These are phyloP conservation scores for Aureobasidium leucospermi DNA, from an alignment of 2,329 filamentous ascomycete species.

Conservation along the genomic window DNA sequence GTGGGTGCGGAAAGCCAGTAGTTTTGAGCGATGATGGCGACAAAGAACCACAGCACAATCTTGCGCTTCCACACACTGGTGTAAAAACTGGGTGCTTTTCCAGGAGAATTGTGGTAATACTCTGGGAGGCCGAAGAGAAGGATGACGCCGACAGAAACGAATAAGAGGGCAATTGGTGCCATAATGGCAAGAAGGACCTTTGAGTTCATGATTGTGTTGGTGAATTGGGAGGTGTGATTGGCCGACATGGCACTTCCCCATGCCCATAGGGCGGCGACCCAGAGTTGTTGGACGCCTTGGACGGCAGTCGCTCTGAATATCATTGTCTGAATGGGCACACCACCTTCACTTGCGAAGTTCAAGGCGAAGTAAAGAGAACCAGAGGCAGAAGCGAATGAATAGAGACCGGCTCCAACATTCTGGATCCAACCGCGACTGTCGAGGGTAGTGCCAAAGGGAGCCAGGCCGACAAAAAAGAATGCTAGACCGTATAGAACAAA, in stretches of 20 bases:
- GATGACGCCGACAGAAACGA: conserved; percentile 49
- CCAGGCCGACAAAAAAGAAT: conserved; percentile 55
- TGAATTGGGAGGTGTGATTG: conserved; percentile 30
- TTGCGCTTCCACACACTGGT: conserved; percentile 53
- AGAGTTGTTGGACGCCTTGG: conserved; percentile 60
- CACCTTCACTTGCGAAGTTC: conserved; percentile 51
- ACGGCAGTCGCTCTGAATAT: conserved; percentile 59
- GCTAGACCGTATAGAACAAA: conserved; percentile 57
- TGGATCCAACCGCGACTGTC: conserved; percentile 47
- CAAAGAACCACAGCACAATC: conserved; percentile 60
- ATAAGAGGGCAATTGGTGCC: conserved; percentile 48
- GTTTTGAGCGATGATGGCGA: conserved; percentile 57
- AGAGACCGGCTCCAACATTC: conserved; percentile 54
- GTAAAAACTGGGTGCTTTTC: conserved; percentile 60
- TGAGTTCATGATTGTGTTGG: conserved; percentile 18
- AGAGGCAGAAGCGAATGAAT: conserved; percentile 55
- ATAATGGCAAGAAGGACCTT: conserved; percentile 42
- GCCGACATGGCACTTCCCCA: conserved; percentile 49
- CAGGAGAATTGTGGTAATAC: conserved; percentile 58
- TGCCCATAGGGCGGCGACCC: conserved; percentile 58
- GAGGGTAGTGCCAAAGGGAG: conserved; percentile 44
- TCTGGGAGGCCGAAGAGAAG: conserved; percentile 55
- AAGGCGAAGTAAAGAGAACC: conserved; percentile 60
- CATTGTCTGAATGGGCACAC: conserved; percentile 56
- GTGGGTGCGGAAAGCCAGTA: conserved; percentile 60